Evolutionary conservation across 108 stramenopile species (phyloP), one percentile per base, ranked within the genome.

Genomic region (Skeletonema grethae): DNA sequence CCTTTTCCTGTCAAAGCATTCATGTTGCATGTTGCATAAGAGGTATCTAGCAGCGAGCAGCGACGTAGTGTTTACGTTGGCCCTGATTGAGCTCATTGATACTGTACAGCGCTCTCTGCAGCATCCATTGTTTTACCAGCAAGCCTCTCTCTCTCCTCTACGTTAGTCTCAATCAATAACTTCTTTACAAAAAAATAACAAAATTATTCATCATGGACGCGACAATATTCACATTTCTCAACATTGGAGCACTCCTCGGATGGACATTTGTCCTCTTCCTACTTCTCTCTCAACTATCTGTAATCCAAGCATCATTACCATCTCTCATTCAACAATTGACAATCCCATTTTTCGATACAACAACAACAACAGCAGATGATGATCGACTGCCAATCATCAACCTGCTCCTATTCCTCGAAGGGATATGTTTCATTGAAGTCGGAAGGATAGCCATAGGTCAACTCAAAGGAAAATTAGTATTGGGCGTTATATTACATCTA

Each of bases 391-490:
- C 48, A 18, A 32, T 70, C 30, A 65, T 77, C 32, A 34, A 39
- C 25, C 12, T 74, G 4, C 48, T 79, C 11, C 13, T 61, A 16
- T 46, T 79, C 35, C 57, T 85, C 4, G 85, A 85, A 59, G 65
- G 41, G 24, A 83, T 85, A 58, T 85, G 85, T 66, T 45, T 76
- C 60, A 59, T 85, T 5, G 85, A 85, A 61, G 82, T 85, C 0
- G 58, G 79, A 30, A 63, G 85, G 22, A 85, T 85, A 64, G 73
- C 76, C 3, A 5, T 80, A 15, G 85, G 85, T 36, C 63, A 80
- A 62, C 57, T 85, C 0, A 75, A 72, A 30, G 85, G 85, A 0
- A 85, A 85, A 68, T 56, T 85, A 7, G 60, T 69, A 10, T 67
- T 85, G 8, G 83, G 83, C 35, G 24, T 65, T 3, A 65, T 85